These are phyloP conservation scores for Starmerella sp. DNA, from an alignment of 805 yeast species.

Conservation along the genomic window DNA sequence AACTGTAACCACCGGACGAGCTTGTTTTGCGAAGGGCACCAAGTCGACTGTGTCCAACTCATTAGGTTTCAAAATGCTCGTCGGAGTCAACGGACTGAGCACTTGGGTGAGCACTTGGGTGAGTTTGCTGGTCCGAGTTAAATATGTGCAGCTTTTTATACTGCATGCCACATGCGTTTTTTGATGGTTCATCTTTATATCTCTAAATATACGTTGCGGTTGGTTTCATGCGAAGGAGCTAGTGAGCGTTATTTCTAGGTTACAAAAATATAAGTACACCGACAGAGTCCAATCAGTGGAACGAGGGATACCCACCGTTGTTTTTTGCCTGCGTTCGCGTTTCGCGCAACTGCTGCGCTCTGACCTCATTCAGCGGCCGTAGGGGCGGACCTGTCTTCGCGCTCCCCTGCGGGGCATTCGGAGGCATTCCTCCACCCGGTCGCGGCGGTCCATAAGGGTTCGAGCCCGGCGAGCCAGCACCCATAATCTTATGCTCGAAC, in stretches of 20 bases:
- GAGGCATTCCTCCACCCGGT: background rate
- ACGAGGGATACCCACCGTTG: slow-evolving; percentile 9
- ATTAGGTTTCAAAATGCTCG: no score
- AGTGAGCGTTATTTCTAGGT: background rate
- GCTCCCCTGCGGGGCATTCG: background rate
- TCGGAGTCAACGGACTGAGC: no score
- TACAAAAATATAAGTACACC: background rate
- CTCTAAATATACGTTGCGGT: no score
- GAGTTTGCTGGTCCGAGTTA: no score
- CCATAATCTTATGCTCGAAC: background rate
- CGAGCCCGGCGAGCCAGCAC: background rate
- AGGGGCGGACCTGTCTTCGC: slow-evolving; percentile 8
- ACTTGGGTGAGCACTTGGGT: no score
- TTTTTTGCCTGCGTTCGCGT: slow-evolving; percentile 12
- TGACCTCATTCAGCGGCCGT: slow-evolving; percentile 12
- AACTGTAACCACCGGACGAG: background rate
- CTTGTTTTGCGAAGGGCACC: no score
- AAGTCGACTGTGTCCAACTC: no score
- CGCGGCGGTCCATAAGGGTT: background rate
- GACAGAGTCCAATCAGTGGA: background rate
- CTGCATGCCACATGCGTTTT: no score
- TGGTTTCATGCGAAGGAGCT: no score
- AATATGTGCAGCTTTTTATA: no score
- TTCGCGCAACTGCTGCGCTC: slow-evolving; percentile 13
- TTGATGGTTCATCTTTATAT: no score